These are phyloP conservation scores for Fennellomyces sp. DNA, from an alignment of 371 early-diverging fungal species.

Conservation along the genomic window DNA sequence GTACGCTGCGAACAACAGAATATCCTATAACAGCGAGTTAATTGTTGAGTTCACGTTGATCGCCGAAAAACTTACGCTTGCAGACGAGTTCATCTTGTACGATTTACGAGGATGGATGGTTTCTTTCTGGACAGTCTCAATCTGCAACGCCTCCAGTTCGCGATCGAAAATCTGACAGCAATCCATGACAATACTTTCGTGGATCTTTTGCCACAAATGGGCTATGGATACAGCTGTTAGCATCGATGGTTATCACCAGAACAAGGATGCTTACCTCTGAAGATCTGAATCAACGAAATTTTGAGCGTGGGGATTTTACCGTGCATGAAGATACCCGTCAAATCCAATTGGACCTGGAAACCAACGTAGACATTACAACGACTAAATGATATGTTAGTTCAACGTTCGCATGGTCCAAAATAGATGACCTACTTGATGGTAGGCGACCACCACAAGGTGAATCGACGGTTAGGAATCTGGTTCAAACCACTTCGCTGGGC, in stretches of 20 bases:
- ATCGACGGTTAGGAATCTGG: slow-evolving; percentile 99
- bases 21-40: slow-evolving; percentile 70
- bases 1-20: slow-evolving; percentile 94
- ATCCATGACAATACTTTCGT: slow-evolving; percentile 95
- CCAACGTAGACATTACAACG: slow-evolving; percentile 98
- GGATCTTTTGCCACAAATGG: slow-evolving; percentile 99
- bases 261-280: slow-evolving; percentile 62
- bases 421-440: slow-evolving; percentile 81
- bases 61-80: slow-evolving; percentile 18
- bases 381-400: background rate
- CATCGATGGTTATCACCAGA: background rate
- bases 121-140: slow-evolving; percentile 98
- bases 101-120: slow-evolving; percentile 98
- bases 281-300: slow-evolving; percentile 98
- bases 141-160: slow-evolving; percentile 96
- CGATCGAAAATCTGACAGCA: slow-evolving; percentile 96
- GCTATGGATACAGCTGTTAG: slow-evolving; percentile 44
- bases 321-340: slow-evolving; percentile 99
- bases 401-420: background rate
- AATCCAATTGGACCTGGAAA: slow-evolving; percentile 98
- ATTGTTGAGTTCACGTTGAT: background rate
- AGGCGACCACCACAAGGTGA: slow-evolving; percentile 99
- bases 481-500: slow-evolving; percentile 98
- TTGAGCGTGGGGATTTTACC: slow-evolving; percentile 99
- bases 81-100: slow-evolving; percentile 94